Percentiles rank a stretch among this genome's conserved stretches.
Conservation (phyloP, 176 grass and related monocot species). For the Secale cereale region DNA sequence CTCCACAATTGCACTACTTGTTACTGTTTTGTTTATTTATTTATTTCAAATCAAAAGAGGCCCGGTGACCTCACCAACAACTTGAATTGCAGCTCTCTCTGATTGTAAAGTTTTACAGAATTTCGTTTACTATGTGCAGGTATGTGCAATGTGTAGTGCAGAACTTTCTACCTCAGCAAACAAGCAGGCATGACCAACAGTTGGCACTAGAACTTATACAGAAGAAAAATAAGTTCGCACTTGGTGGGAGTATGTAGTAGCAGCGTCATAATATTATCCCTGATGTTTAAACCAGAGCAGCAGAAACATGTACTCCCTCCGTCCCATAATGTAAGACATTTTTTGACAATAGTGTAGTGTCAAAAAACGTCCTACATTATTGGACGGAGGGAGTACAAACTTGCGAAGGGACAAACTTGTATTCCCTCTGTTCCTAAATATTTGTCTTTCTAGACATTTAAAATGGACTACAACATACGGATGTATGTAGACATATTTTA, state of each 20-base stretch:
- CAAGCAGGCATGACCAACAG: conserved; percentile 38
- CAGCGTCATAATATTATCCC: neutral
- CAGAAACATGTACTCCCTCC: neutral
- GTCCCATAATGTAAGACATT: too few species aligned
- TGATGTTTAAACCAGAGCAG: conserved; percentile 14
- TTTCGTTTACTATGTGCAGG: conserved; percentile 39
- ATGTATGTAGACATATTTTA: too few species aligned
- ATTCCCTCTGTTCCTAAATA: too few species aligned
- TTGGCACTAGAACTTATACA: neutral
- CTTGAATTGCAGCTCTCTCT: neutral
- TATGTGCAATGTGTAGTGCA: conserved; percentile 74
- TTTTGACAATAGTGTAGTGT: too few species aligned
- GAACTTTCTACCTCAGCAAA: conserved; percentile 79
- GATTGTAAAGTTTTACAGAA: conserved; percentile 15
- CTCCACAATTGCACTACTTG: neutral
- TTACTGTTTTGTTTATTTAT: neutral
- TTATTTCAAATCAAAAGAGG: neutral
- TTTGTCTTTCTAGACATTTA: too few species aligned
- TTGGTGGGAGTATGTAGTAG: conserved; percentile 22
- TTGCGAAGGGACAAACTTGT: neutral
- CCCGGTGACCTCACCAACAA: neutral
- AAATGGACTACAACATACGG: too few species aligned
- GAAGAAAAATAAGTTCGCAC: neutral
- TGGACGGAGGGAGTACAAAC: neutral
- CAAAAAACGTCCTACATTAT: too few species aligned